These are phyloP conservation scores for Yamadazyma songkhlaensis DNA, from an alignment of 1,139 yeast genomes.

Conservation along the genomic window DNA sequence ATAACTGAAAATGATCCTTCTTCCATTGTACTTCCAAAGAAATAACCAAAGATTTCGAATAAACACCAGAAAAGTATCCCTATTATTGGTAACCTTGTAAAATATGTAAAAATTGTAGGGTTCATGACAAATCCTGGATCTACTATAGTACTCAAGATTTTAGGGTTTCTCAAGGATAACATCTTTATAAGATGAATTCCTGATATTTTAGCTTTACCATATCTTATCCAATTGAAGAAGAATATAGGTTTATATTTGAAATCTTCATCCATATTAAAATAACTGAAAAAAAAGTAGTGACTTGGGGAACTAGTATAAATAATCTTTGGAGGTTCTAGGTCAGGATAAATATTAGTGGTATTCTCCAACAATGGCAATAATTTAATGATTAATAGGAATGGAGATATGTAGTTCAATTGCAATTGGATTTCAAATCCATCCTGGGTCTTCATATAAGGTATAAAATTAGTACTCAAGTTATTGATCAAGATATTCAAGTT, in stretches of 20 bases:
- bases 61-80: slow-evolving; percentile 70
- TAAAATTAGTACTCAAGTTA: slow-evolving; percentile 82
- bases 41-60: slow-evolving; percentile 63
- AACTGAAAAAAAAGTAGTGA: slow-evolving; percentile 54
- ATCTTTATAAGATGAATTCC: slow-evolving; percentile 73
- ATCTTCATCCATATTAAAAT: slow-evolving; percentile 49
- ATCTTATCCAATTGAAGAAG: slow-evolving; percentile 74
- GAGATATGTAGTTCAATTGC: slow-evolving; percentile 78
- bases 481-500: slow-evolving; percentile 63
- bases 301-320: slow-evolving; percentile 70
- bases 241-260: slow-evolving; percentile 63
- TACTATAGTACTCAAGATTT: slow-evolving; percentile 61
- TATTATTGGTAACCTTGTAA: slow-evolving; percentile 74
- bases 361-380: slow-evolving; percentile 54
- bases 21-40: slow-evolving; percentile 70
- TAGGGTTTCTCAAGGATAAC: slow-evolving; percentile 65
- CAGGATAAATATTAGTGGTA: slow-evolving; percentile 24
- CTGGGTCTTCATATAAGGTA: slow-evolving; percentile 59
- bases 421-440: slow-evolving; percentile 80
- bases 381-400: slow-evolving; percentile 65
- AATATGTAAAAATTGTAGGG: slow-evolving; percentile 69
- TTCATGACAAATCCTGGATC: slow-evolving; percentile 88
- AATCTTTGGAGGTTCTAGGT: slow-evolving; percentile 50
- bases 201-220: slow-evolving; percentile 76
- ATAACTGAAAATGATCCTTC: slow-evolving; percentile 70